Evolutionary conservation across 441 rosid species (phyloP).

Genomic region (Gossypium davidsonii): DNA sequence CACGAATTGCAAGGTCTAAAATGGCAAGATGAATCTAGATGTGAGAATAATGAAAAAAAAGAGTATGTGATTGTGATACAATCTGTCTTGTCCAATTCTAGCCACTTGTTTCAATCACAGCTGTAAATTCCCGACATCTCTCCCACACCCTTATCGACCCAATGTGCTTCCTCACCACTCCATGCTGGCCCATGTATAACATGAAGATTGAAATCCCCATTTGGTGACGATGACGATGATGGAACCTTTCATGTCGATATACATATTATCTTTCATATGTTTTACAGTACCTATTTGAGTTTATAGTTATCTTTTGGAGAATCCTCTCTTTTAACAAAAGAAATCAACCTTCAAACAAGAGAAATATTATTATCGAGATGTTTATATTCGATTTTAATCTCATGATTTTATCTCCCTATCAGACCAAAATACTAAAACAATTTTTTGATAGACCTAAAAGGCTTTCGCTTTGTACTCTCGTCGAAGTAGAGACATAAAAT

Average conservation of each 20-base stretch:
- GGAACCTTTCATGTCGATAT: not conserved
- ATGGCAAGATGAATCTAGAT: constrained; percentile 23
- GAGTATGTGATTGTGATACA: constrained; percentile 16
- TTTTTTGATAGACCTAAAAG: too few relatives aligned
- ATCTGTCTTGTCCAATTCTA: constrained; percentile 43
- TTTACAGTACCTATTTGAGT: too few relatives aligned
- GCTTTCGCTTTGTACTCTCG: too few relatives aligned
- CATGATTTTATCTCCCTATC: too few relatives aligned
- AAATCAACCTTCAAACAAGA: too few relatives aligned
- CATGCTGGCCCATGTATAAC: not conserved
- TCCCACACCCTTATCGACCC: constrained; percentile 15
- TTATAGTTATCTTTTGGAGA: too few relatives aligned
- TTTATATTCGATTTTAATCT: too few relatives aligned
- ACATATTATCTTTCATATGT: too few relatives aligned
- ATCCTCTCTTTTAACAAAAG: too few relatives aligned
- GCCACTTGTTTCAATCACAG: constrained; percentile 38
- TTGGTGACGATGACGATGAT: not conserved
- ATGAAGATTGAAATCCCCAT: constrained; percentile 13
- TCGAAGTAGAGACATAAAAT: too few relatives aligned
- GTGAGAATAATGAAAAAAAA: constrained; percentile 15
- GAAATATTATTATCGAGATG: too few relatives aligned
- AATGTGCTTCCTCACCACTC: not conserved
- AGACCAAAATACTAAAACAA: too few relatives aligned
- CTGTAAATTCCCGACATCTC: constrained; percentile 23
- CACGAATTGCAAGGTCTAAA: not conserved